phyloP scores from a whole-genome alignment of 306 rosid species.

The Ammopiptanthus mongolicus region DNA sequence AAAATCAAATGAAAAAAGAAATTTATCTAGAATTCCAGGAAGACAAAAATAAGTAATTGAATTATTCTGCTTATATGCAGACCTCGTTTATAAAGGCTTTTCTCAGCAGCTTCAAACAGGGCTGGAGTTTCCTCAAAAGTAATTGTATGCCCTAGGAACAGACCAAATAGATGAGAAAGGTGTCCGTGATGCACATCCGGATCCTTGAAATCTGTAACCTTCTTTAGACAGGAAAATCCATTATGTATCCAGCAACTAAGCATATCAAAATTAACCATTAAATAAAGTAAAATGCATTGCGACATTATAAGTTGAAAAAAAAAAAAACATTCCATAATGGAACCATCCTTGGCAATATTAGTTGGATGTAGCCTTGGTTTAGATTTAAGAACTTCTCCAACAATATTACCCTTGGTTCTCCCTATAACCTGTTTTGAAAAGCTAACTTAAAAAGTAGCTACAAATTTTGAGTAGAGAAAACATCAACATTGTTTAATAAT shows the following conservation, averaged over 20 bases:
- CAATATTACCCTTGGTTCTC: slow-evolving; percentile 39
- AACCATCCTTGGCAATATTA: slow-evolving; percentile 60
- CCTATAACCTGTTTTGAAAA: slow-evolving; percentile 42
- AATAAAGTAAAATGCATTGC: not conserved
- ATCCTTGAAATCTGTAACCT: slow-evolving; percentile 65
- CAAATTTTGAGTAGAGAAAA: not conserved
- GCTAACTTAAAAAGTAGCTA: not conserved
- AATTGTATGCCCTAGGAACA: slow-evolving; percentile 73
- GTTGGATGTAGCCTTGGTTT: slow-evolving; percentile 46
- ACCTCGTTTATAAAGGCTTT: slow-evolving; percentile 68
- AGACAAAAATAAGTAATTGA: not conserved
- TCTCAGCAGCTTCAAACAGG: slow-evolving; percentile 51
- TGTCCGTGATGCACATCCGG: slow-evolving; percentile 73
- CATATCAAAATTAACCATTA: not conserved
- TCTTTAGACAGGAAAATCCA: not conserved
- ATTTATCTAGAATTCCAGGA: not conserved
- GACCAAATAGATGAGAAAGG: slow-evolving; percentile 68
- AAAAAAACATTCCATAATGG: slow-evolving; percentile 81
- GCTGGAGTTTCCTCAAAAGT: slow-evolving; percentile 43
- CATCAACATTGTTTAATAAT: not conserved
- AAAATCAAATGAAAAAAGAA: not conserved
- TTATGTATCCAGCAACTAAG: not conserved
- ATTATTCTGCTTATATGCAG: slow-evolving; percentile 4
- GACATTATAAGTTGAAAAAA: not conserved
- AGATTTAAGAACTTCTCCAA: slow-evolving; percentile 35